Evolutionary conservation across 2,329 filamentous ascomycete genomes (phyloP), one percentile per base, ranked within the genome.

Genomic region (Fusarium sp.): DNA sequence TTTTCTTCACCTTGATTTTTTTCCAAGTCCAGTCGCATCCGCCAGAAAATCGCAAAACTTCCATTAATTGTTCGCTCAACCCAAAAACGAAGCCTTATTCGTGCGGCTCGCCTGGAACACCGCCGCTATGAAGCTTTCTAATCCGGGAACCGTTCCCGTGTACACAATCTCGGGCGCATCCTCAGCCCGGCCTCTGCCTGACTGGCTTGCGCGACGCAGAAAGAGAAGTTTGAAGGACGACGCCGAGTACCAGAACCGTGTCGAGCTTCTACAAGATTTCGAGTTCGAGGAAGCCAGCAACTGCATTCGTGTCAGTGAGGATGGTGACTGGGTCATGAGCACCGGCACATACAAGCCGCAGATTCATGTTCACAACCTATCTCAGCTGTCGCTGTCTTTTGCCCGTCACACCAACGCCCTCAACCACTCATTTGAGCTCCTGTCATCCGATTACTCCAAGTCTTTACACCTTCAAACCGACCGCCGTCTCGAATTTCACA

Each of bases 281-380:
- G 94, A 96, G 76, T 98, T 99, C 74, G 94, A 97, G 74, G 94
- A 97, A 80, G 95, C 96, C 39, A 97, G 94, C 76, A 88, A 90
- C 70, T 97, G 95, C 76, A 88, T 99, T 66, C 88, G 93, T 48
- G 88, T 96, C 66, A 97, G 93, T 73, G 94, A 97, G 59, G 96
- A 99, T 86, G 95, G 95, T 47, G 91, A 98, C 76, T 99, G 96
- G 94, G 89, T 96, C 39, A 96, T 97, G 92, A 96, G 92, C 74
- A 96, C 94, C 51, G 94, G 93, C 82, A 90, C 88, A 53, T 90
- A 88, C 78, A 88, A 84, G 78, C 83, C 79, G 47, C 79, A 81
- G 62, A 97, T 98, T 60, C 96, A 98, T 76, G 91, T 93, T n/a
- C 96, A 99, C 80, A 93, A 97, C 76, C 88, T 98, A 7, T 91